Evolutionary conservation across 2,329 filamentous ascomycete species (phyloP).

Genomic region (Aspergillus japonicus): DNA sequence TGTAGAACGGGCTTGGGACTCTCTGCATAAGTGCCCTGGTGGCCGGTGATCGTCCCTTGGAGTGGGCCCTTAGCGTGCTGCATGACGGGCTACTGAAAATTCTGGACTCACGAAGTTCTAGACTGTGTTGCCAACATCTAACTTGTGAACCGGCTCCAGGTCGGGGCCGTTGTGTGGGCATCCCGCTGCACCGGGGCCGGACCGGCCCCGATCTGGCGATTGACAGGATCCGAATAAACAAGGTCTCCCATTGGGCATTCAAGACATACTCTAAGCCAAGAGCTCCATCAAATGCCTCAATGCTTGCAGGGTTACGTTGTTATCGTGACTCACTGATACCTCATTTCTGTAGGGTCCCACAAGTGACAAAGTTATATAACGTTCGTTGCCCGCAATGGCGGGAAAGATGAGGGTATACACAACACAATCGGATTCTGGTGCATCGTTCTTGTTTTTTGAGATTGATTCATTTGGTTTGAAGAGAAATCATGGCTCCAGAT

Average conservation of each 20-base stretch:
- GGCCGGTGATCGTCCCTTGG: neutral
- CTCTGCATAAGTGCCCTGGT: neutral
- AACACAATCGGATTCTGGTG: neutral
- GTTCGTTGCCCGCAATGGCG: neutral
- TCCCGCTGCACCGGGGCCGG: neutral
- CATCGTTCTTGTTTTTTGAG: neutral
- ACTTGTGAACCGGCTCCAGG: neutral
- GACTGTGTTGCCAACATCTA: neutral
- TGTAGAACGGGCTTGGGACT: neutral
- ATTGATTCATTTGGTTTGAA: neutral
- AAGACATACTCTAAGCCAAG: neutral
- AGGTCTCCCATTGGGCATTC: conserved; percentile 1
- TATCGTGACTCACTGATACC: neutral
- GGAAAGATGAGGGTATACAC: neutral
- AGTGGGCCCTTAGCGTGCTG: neutral
- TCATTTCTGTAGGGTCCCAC: neutral
- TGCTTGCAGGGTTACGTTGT: neutral
- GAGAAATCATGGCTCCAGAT: neutral
- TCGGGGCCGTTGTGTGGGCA: conserved; percentile 1
- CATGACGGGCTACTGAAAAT: neutral
- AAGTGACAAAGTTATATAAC: neutral
- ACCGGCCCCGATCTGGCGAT: conserved; percentile 1
- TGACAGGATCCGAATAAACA: neutral
- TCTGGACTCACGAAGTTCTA: neutral
- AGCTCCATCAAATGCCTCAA: neutral